Conservation (phyloP, 768 basidiomycete species). For the Hygrophoropsis aurantiaca region DNA sequence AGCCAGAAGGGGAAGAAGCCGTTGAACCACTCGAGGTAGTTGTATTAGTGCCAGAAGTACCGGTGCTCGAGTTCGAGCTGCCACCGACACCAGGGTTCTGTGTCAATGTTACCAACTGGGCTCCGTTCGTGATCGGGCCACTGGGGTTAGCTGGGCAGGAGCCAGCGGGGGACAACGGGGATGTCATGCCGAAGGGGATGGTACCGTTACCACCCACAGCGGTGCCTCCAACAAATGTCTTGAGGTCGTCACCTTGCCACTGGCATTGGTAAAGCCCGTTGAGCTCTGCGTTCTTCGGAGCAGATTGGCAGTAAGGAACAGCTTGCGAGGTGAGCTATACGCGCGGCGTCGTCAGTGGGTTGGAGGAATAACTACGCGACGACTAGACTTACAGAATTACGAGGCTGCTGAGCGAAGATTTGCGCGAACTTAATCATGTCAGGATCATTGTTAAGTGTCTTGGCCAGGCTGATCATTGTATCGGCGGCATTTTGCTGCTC, state of each 20-base stretch:
- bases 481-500: constrained; percentile 60
- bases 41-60: constrained; percentile 3
- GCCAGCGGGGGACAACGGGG: constrained; percentile 43
- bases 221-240: constrained; percentile 44
- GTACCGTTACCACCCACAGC: constrained; percentile 47
- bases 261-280: constrained; percentile 61
- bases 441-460: constrained; percentile 42
- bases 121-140: constrained; percentile 51
- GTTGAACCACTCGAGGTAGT: not conserved
- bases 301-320: constrained; percentile 54
- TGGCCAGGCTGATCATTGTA: constrained; percentile 45
- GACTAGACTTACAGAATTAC: constrained; percentile 45
- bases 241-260: constrained; percentile 45
- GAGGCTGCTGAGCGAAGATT: constrained; percentile 56
- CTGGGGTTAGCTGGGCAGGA: constrained; percentile 49
- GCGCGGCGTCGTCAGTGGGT: too few species aligned
- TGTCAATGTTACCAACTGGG: constrained; percentile 38
- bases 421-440: constrained; percentile 52
- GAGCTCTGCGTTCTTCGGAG: constrained; percentile 51
- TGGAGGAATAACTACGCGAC: too few species aligned
- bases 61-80: not conserved
- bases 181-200: constrained; percentile 48
- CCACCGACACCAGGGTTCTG: constrained; percentile 33
- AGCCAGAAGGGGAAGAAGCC: constrained; percentile 7
- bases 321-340: constrained; percentile 44